Base-by-base conservation (phyloP, 2,329 filamentous ascomycete genomes). In the Nigrospora sphaerica region DNA sequence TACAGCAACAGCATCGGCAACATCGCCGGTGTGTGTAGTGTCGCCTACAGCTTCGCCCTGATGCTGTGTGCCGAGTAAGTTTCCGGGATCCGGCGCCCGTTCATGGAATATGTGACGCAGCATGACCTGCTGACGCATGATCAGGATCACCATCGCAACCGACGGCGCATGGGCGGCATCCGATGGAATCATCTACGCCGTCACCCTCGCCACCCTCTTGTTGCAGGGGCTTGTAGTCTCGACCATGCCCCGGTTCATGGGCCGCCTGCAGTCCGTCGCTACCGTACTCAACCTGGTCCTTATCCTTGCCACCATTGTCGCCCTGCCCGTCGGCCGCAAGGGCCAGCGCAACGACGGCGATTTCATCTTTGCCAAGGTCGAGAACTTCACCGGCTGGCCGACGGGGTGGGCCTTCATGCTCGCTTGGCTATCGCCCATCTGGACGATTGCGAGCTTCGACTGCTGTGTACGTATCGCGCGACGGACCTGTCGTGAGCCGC, bases 11-110 rank as follows among this genome's bases (percentile, higher is more conserved):
- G 42, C 14, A 17, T 44, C 3, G 42, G 42, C 13, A 17, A 35
- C 13, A 44, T 44, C 18, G 42, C 32, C 2, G 42, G 33, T 2
- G n/a, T 44, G 9, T 44, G 42, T 19, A 17, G 42, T n/a, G 17
- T 44, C 5, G 18, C 34, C 6, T 44, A 44, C 33, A 19, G 42
- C 42, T 44, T 44, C 31, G 42, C 42, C 19, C 18, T 34, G 12
- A 36, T 44, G 32, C 35, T 44, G 9, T 44, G 42, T n/a, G 33
- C 42, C 33, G 33, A 36, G 42, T 44, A n/a, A 37, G 42, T 36
- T 6, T 9, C 13, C 11, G 39, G 23, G 23, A 10, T 28, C 23
- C 6, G 23, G 7, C 23, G 23, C 23, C 7, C 23, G 2, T 28
- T 28, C 23, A 6, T 10, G 2, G 23, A 28, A 28, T 6, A 5